Evolutionary conservation across 2,329 filamentous ascomycete genomes (phyloP).

Genomic region (Graphium sp.): DNA sequence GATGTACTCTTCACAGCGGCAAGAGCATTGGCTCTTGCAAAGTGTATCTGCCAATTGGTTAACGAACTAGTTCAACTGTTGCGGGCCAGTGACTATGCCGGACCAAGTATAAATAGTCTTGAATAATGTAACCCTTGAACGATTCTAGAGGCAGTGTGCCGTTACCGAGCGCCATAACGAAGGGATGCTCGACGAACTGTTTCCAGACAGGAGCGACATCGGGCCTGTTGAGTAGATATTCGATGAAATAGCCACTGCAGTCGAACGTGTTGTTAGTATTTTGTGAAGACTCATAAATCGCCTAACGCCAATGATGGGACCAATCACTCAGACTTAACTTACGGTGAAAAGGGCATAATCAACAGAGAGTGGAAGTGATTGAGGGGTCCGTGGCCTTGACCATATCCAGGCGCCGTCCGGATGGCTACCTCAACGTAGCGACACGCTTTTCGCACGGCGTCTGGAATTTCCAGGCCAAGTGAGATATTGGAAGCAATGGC

Average conservation of each 20-base stretch:
- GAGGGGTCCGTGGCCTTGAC: constrained; percentile 53
- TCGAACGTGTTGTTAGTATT: constrained; percentile 5
- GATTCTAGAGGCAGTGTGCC: constrained; percentile 58
- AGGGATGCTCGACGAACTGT: constrained; percentile 63
- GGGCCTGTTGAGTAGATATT: constrained; percentile 61
- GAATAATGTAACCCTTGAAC: constrained; percentile 79
- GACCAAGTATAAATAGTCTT: constrained; percentile 84
- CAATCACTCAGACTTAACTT: constrained; percentile 9
- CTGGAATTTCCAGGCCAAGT: constrained; percentile 33
- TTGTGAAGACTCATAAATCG: not conserved
- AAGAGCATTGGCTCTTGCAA: constrained; percentile 71
- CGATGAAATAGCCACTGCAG: constrained; percentile 56
- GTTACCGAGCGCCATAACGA: constrained; percentile 60
- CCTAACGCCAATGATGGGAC: not conserved
- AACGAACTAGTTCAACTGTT: not conserved
- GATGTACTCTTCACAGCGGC: constrained; percentile 70
- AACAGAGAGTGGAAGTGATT: constrained; percentile 66
- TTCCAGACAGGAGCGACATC: constrained; percentile 65
- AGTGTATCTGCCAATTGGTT: too few relatives aligned
- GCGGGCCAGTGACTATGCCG: not conserved
- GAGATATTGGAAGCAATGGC: constrained; percentile 62
- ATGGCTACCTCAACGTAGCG: constrained; percentile 60
- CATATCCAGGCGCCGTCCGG: constrained; percentile 42
- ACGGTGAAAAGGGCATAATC: constrained; percentile 51
- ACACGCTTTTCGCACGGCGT: constrained; percentile 51